phyloP scores from a whole-genome alignment of 2,329 filamentous ascomycete species.

The Cercospora sp. region DNA sequence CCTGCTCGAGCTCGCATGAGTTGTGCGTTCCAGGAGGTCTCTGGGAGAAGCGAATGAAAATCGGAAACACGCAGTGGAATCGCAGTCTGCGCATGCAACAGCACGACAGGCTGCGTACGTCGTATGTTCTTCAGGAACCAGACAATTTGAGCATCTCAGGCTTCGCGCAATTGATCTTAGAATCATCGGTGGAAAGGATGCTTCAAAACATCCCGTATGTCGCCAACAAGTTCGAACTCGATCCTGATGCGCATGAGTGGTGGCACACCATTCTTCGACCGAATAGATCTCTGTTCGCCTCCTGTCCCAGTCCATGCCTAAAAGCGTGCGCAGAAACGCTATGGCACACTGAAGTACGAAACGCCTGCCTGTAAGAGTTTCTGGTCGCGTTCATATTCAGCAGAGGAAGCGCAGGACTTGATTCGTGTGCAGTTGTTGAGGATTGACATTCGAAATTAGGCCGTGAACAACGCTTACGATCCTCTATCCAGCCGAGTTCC shows the following conservation, averaged over 20 bases:
- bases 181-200: background rate
- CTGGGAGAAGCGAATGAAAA: background rate
- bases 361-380: background rate
- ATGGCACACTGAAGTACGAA: background rate
- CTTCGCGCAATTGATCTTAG: background rate
- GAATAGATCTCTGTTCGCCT: background rate
- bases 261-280: background rate
- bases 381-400: background rate
- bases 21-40: background rate
- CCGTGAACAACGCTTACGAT: background rate
- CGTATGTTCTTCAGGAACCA: background rate
- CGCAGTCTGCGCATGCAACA: background rate
- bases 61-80: background rate
- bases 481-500: background rate
- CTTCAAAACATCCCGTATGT: background rate
- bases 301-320: background rate
- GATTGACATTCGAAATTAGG: no score
- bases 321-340: background rate
- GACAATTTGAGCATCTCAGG: background rate
- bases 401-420: background rate
- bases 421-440: background rate
- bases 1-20: background rate
- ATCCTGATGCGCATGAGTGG: background rate
- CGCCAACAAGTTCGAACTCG: background rate
- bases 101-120: background rate